Evolutionary conservation across 2,329 filamentous ascomycete species (phyloP).

Genomic region (Rhinocladiella similis): DNA sequence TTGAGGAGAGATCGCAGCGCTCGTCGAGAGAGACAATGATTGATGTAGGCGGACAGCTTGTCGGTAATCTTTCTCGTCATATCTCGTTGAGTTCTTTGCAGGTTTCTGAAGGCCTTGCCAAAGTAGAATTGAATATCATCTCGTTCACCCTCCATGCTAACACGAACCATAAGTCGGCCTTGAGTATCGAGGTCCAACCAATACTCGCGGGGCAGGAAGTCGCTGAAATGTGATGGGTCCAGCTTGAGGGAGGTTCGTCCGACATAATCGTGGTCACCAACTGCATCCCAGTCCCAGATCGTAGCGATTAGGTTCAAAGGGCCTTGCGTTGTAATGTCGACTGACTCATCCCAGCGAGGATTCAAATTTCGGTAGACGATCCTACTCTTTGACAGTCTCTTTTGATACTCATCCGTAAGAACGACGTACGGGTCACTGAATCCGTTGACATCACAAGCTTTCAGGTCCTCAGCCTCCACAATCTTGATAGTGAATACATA

Average conservation of each 20-base stretch:
- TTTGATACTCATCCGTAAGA: constrained; percentile 95
- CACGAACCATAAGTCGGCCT: constrained; percentile 80
- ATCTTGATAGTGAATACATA: constrained; percentile 99
- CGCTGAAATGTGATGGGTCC: constrained; percentile 95
- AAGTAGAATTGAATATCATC: constrained; percentile 99
- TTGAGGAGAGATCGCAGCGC: constrained; percentile 74
- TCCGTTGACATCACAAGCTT: constrained; percentile 95
- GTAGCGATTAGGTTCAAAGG: constrained; percentile 94
- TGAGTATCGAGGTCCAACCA: constrained; percentile 98
- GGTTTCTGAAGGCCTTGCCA: constrained; percentile 89
- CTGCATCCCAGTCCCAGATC: constrained; percentile 96
- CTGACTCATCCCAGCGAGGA: constrained; percentile 94
- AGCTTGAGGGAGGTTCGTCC: constrained; percentile 95
- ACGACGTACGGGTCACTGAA: constrained; percentile 96
- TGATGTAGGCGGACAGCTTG: constrained; percentile 95
- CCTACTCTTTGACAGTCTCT: constrained; percentile 89
- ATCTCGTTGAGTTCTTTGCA: constrained; percentile 94
- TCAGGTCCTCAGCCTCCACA: constrained; percentile 94
- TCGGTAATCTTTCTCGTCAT: constrained; percentile 98
- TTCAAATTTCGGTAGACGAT: constrained; percentile 89
- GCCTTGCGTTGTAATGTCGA: constrained; percentile 91
- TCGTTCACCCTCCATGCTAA: constrained; percentile 97
- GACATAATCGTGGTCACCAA: constrained; percentile 96
- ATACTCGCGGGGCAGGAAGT: constrained; percentile 93
- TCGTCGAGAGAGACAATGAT: constrained; percentile 79